Percentiles rank a stretch among this genome's conserved stretches.
Evolutionary conservation across 2,329 filamentous ascomycete species (phyloP).

Genomic region (Monascus ruber): DNA sequence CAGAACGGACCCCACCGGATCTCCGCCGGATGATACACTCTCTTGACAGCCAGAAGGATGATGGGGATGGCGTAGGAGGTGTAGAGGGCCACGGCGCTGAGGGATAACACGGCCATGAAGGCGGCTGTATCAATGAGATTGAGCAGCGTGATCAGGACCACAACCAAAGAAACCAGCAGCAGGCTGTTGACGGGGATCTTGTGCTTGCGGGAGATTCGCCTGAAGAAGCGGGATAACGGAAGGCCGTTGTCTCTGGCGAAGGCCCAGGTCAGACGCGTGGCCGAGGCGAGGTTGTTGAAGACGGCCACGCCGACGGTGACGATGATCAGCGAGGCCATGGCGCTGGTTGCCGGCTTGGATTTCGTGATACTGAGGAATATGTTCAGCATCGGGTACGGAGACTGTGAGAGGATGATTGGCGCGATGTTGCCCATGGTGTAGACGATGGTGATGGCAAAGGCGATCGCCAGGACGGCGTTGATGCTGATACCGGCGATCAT

Average conservation of each 20-base stretch:
- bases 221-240: slow-evolving; percentile 16
- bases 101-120: slow-evolving; percentile 28
- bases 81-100: slow-evolving; percentile 28
- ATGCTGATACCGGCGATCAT: slow-evolving; percentile 34
- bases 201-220: slow-evolving; percentile 19
- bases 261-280: slow-evolving; percentile 39
- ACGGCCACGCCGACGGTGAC: slow-evolving; percentile 29
- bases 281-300: slow-evolving; percentile 35
- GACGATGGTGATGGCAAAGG: slow-evolving; percentile 31
- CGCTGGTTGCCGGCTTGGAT: slow-evolving; percentile 30
- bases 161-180: slow-evolving; percentile 20
- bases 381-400: slow-evolving; percentile 32
- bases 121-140: slow-evolving; percentile 31
- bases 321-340: slow-evolving; percentile 21
- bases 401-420: slow-evolving; percentile 14
- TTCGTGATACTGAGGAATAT: slow-evolving; percentile 31
- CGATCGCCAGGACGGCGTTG: slow-evolving; percentile 33
- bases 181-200: slow-evolving; percentile 29
- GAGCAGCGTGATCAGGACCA: slow-evolving; percentile 24
- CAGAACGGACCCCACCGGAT: slow-evolving; percentile 20
- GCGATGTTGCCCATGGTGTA: slow-evolving; percentile 35
- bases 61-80: slow-evolving; percentile 32
- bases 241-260: slow-evolving; percentile 40
- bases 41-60: slow-evolving; percentile 21
- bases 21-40: slow-evolving; percentile 11